Conservation (phyloP, 371 early-diverging fungal genomes). For the Furculomyces boomerangus region DNA sequence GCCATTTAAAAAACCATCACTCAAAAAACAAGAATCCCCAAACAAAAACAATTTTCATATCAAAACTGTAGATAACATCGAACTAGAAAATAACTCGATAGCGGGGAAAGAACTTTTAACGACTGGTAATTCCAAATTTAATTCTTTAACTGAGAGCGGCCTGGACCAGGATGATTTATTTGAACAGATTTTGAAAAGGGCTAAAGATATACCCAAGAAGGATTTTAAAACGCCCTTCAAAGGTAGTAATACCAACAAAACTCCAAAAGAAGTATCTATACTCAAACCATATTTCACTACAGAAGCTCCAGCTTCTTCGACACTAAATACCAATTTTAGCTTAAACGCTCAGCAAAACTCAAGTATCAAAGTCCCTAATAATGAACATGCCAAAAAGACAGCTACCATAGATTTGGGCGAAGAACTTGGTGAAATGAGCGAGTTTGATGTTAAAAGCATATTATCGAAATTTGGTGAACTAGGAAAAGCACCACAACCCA, state of each 20-base stretch:
- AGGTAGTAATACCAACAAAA: not conserved
- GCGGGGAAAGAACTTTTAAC: not conserved
- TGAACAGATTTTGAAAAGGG: not conserved
- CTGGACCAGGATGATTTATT: not conserved
- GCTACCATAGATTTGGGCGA: not conserved
- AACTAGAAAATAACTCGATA: not conserved
- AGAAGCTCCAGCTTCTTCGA: not conserved
- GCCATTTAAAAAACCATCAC: not conserved
- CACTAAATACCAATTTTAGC: not conserved
- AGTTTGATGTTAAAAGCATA: not conserved
- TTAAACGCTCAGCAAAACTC: not conserved
- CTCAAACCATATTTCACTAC: not conserved
- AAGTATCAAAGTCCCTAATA: not conserved
- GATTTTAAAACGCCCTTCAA: conserved; percentile 2
- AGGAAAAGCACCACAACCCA: not conserved
- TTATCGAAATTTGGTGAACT: not conserved
- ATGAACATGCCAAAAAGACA: not conserved
- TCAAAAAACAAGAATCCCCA: not conserved
- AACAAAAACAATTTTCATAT: not conserved
- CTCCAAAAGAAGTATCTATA: too few relatives aligned
- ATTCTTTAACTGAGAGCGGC: not conserved
- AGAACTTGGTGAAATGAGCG: not conserved
- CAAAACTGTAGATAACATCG: not conserved
- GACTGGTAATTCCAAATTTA: not conserved
- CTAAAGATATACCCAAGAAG: not conserved